Conservation (phyloP, 2,329 filamentous ascomycete species). For the Fusarium sublunatum region DNA sequence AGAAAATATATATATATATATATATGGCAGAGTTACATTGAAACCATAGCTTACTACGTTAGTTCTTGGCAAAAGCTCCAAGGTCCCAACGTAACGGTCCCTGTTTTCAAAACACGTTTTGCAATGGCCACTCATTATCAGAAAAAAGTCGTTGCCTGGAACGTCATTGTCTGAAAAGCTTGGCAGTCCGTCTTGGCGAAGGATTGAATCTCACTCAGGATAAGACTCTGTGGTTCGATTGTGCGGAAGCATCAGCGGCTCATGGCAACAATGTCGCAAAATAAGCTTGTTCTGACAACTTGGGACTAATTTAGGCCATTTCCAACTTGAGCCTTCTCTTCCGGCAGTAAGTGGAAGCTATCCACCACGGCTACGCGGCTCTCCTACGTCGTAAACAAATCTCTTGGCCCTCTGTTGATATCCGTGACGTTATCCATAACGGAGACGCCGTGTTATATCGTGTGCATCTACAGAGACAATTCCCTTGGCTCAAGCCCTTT, state of each 20-base stretch:
- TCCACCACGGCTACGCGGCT: no score
- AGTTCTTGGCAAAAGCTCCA: no score
- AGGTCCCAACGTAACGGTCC: no score
- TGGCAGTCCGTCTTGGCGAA: slow-evolving; percentile 13
- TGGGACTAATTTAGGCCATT: neutral
- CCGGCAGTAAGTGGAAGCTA: slow-evolving; percentile 5
- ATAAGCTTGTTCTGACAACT: slow-evolving; percentile 6
- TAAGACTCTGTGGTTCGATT: neutral
- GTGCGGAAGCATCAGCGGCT: neutral
- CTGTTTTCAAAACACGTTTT: neutral
- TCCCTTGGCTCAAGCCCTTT: slow-evolving; percentile 15
- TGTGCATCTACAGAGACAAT: neutral
- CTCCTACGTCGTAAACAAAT: no score
- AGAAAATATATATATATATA: no score
- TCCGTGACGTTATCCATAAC: slow-evolving; percentile 16
- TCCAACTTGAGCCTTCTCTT: no score
- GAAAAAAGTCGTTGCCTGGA: slow-evolving; percentile 27
- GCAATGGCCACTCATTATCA: slow-evolving; percentile 4
- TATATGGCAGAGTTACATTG: no score
- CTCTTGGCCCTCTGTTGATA: neutral
- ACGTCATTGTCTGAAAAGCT: slow-evolving; percentile 10
- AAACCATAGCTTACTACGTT: no score
- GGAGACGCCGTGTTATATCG: slow-evolving; percentile 19
- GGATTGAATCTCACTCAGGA: neutral
- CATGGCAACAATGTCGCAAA: neutral